These are phyloP conservation scores for Colletotrichum orchidophilum DNA, from an alignment of 2,329 filamentous ascomycete species.

Conservation along the genomic window DNA sequence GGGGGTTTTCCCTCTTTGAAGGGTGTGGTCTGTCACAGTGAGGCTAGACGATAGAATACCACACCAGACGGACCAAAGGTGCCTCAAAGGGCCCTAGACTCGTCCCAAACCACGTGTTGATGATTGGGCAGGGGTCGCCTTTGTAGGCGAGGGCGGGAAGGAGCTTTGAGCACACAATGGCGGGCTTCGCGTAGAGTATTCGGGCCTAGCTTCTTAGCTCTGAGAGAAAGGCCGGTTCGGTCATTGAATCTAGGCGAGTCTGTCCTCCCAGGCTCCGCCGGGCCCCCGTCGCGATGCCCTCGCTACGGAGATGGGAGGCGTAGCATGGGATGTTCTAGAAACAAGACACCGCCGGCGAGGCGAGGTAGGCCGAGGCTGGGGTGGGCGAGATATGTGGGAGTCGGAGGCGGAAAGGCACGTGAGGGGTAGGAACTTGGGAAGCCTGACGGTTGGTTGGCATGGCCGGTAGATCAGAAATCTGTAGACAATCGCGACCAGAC, in stretches of 20 bases:
- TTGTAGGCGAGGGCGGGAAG: background rate
- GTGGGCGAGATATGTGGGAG: background rate
- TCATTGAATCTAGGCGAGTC: background rate
- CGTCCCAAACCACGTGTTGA: constrained; percentile 26
- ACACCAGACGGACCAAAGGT: constrained; percentile 4
- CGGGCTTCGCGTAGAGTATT: background rate
- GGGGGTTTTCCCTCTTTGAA: background rate
- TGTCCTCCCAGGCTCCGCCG: background rate
- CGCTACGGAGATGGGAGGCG: background rate
- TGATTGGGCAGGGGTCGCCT: background rate
- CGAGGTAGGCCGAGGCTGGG: background rate
- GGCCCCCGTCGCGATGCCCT: background rate
- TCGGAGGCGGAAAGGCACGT: constrained; percentile 1
- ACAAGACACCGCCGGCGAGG: background rate
- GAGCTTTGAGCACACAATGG: background rate
- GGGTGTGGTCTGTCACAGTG: background rate
- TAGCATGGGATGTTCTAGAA: background rate
- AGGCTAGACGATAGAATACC: background rate
- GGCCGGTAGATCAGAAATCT: background rate
- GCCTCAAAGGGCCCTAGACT: constrained; percentile 5
- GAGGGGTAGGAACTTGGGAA: background rate
- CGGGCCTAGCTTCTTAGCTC: background rate
- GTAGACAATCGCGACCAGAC: constrained; percentile 6
- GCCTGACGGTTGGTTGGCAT: background rate
- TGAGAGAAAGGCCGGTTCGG: background rate